Evolutionary conservation across 805 yeast genomes (phyloP).

Genomic region (Vanderwaltozyma verrucispora): DNA sequence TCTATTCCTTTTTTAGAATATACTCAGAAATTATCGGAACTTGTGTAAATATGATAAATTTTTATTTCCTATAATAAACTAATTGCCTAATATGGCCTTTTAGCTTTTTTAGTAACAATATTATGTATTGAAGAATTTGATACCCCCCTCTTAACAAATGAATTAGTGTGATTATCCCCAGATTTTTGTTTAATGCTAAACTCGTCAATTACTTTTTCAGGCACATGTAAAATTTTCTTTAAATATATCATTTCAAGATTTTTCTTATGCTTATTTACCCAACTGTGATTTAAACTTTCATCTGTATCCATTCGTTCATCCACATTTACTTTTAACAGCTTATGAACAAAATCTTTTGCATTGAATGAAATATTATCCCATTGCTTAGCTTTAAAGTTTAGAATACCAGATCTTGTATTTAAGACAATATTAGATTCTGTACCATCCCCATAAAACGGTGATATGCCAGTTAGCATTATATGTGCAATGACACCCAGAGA

Average conservation of each 20-base stretch:
- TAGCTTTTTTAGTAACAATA: too few species aligned
- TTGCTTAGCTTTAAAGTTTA: slow-evolving; percentile 30
- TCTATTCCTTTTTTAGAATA: too few species aligned
- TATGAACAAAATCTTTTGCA: slow-evolving; percentile 39
- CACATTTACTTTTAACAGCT: slow-evolving; percentile 33
- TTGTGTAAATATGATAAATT: too few species aligned
- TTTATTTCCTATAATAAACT: too few species aligned
- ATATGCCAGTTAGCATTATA: slow-evolving; percentile 50
- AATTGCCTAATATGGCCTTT: too few species aligned
- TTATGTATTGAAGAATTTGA: too few species aligned
- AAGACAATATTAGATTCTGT: slow-evolving; percentile 32
- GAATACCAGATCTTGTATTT: slow-evolving; percentile 33
- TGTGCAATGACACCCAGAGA: slow-evolving; percentile 53
- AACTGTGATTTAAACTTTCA: slow-evolving; percentile 34
- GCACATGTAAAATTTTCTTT: slow-evolving; percentile 19
- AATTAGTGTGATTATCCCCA: too few species aligned
- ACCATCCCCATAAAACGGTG: slow-evolving; percentile 49
- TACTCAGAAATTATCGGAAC: too few species aligned
- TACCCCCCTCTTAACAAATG: too few species aligned
- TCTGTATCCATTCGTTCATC: slow-evolving; percentile 29
- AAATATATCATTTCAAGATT: slow-evolving; percentile 31
- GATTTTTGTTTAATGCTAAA: too few species aligned
- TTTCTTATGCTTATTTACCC: slow-evolving; percentile 36
- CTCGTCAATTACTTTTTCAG: neutral
- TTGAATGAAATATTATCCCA: slow-evolving; percentile 34